phyloP scores from a whole-genome alignment of 371 early-diverging fungal species.

The Blakeslea trispora region DNA sequence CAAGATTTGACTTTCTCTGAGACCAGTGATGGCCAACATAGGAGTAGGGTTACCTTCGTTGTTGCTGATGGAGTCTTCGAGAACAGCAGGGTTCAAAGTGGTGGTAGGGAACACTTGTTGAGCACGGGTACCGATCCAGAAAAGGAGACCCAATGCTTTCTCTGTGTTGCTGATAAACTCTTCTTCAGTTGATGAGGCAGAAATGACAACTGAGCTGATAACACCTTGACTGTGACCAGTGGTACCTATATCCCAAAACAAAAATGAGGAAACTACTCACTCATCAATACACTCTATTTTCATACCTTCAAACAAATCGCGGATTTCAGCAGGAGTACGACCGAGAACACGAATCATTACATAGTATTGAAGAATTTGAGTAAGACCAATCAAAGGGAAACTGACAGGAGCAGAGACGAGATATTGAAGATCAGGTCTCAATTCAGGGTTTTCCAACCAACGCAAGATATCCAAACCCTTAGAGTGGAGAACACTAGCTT shows the following conservation, averaged over 20 bases:
- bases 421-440: slow-evolving; percentile 82
- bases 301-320: slow-evolving; percentile 51
- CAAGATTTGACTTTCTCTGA: slow-evolving; percentile 74
- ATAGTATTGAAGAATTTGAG: slow-evolving; percentile 84
- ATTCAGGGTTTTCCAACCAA: slow-evolving; percentile 88
- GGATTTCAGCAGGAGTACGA: slow-evolving; percentile 47
- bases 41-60: slow-evolving; percentile 94
- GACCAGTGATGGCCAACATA: slow-evolving; percentile 86
- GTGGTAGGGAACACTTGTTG: slow-evolving; percentile 87
- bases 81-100: slow-evolving; percentile 84
- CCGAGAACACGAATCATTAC: slow-evolving; percentile 67
- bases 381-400: slow-evolving; percentile 90
- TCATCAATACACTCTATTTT: slow-evolving; percentile 5
- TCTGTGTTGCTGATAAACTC: slow-evolving; percentile 80
- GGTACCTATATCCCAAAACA: slow-evolving; percentile 55
- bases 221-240: slow-evolving; percentile 97
- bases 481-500: slow-evolving; percentile 75
- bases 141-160: slow-evolving; percentile 87
- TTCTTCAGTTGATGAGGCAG: slow-evolving; percentile 80
- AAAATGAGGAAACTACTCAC: background rate
- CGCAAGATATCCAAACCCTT: slow-evolving; percentile 85
- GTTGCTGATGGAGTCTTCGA: slow-evolving; percentile 87
- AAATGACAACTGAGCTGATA: slow-evolving; percentile 87
- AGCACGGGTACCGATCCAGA: slow-evolving; percentile 90
- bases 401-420: slow-evolving; percentile 85